phyloP scores from a whole-genome alignment of 257 asterid genomes.

The Paulownia fortunei region DNA sequence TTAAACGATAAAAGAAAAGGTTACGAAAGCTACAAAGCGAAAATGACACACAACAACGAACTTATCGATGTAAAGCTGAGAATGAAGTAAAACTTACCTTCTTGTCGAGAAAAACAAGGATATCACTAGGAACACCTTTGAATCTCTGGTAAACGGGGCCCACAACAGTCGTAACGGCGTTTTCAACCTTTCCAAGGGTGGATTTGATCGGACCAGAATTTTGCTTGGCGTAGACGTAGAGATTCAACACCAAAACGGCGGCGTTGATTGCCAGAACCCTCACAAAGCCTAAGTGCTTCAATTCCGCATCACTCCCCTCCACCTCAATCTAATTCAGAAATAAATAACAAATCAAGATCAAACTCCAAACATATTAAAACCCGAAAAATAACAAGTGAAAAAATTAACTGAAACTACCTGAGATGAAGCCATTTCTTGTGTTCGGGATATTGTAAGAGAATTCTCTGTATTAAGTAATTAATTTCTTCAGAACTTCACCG shows the following conservation, averaged over 20 bases:
- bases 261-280: slow-evolving; percentile 57
- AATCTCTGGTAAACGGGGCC: slow-evolving; percentile 62
- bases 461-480: background rate
- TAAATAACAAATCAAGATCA: background rate
- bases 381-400: background rate
- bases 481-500: background rate
- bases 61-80: too few species aligned
- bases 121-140: slow-evolving; percentile 59
- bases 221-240: slow-evolving; percentile 68
- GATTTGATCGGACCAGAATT: slow-evolving; percentile 76
- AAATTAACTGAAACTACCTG: slow-evolving; percentile 36
- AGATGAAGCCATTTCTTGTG: slow-evolving; percentile 38
- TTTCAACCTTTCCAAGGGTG: slow-evolving; percentile 58
- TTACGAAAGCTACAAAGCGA: background rate
- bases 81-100: slow-evolving; percentile 46
- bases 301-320: slow-evolving; percentile 39
- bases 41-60: too few species aligned
- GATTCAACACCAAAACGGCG: slow-evolving; percentile 48
- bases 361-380: background rate
- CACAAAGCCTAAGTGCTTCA: slow-evolving; percentile 73
- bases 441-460: background rate
- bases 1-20: background rate
- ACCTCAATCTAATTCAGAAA: slow-evolving; percentile 49
- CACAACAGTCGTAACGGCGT: slow-evolving; percentile 57
- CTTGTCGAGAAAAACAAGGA: slow-evolving; percentile 63